Conservation (phyloP, 805 yeast genomes). For the Hanseniaspora vineae region DNA sequence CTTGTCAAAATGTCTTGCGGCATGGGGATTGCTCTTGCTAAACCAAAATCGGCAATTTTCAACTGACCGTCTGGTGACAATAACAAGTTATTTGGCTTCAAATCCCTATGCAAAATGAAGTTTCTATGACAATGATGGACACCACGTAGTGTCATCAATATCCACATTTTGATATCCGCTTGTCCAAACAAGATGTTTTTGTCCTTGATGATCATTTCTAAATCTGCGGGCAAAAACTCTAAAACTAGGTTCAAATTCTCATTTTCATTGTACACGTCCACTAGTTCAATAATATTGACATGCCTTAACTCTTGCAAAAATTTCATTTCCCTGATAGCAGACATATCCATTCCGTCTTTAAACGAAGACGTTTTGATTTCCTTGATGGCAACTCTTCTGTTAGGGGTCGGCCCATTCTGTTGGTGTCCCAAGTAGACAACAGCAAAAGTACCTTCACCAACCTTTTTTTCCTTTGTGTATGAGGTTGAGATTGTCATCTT, state of each 20-base stretch:
- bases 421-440: constrained; percentile 82
- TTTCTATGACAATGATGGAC: constrained; percentile 92
- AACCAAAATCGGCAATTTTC: constrained; percentile 94
- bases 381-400: constrained; percentile 71
- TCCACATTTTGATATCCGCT: constrained; percentile 86
- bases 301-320: constrained; percentile 73
- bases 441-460: constrained; percentile 99
- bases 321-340: constrained; percentile 89
- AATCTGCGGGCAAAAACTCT: constrained; percentile 84
- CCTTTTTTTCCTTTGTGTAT: constrained; percentile 48
- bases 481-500: not conserved
- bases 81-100: constrained; percentile 83
- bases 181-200: constrained; percentile 61
- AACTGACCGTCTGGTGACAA: constrained; percentile 78
- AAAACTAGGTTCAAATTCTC: constrained; percentile 69
- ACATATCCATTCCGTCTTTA: constrained; percentile 95
- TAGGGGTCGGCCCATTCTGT: constrained; percentile 24
- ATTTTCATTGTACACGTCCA: constrained; percentile 70
- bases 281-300: constrained; percentile 69
- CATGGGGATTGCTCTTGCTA: constrained; percentile 73
- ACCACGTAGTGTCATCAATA: constrained; percentile 88
- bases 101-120: constrained; percentile 79
- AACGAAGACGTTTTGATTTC: constrained; percentile 90
- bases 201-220: constrained; percentile 82
- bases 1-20: constrained; percentile 68